Conservation (phyloP, 495 filamentous ascomycete species). For the Penicillium daleae region DNA sequence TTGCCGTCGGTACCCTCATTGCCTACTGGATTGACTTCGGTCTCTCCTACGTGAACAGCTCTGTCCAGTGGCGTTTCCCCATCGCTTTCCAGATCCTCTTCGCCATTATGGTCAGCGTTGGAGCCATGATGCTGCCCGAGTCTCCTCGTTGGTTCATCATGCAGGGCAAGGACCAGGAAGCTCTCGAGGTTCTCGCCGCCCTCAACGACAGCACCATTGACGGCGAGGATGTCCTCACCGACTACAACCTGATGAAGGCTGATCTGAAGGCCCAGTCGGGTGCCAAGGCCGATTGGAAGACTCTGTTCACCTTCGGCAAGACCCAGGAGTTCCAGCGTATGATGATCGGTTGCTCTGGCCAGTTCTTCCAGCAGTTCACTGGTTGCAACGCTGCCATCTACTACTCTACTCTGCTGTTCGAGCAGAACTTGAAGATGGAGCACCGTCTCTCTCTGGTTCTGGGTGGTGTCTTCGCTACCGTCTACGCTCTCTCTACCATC, state of each 20-base stretch:
- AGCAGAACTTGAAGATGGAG: slow-evolving; percentile 60
- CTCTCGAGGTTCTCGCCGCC: slow-evolving; percentile 65
- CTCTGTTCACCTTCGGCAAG: slow-evolving; percentile 48
- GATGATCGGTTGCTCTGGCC: slow-evolving; percentile 48
- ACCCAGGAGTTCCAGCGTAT: slow-evolving; percentile 51
- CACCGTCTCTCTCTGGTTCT: slow-evolving; percentile 69
- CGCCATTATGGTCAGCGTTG: slow-evolving; percentile 59
- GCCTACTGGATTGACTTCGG: slow-evolving; percentile 88
- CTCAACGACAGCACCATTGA: slow-evolving; percentile 45
- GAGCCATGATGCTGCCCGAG: slow-evolving; percentile 68
- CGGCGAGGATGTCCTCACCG: slow-evolving; percentile 35
- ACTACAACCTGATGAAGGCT: slow-evolving; percentile 55
- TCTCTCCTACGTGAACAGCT: slow-evolving; percentile 57
- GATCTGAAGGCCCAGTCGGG: slow-evolving; percentile 34
- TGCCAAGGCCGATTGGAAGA: slow-evolving; percentile 43
- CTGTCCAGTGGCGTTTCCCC: slow-evolving; percentile 65
- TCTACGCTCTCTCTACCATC: slow-evolving; percentile 65
- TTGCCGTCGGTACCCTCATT: slow-evolving; percentile 76
- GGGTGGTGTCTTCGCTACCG: slow-evolving; percentile 79
- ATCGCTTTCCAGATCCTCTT: slow-evolving; percentile 81
- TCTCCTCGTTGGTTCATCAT: slow-evolving; percentile 77
- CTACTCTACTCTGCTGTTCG: slow-evolving; percentile 78
- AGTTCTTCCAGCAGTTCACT: slow-evolving; percentile 79
- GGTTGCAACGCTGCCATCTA: slow-evolving; percentile 83
- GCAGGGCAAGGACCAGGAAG: slow-evolving; percentile 61